phyloP scores from a whole-genome alignment of 108 stramenopile species.

The Tribonema minus region DNA sequence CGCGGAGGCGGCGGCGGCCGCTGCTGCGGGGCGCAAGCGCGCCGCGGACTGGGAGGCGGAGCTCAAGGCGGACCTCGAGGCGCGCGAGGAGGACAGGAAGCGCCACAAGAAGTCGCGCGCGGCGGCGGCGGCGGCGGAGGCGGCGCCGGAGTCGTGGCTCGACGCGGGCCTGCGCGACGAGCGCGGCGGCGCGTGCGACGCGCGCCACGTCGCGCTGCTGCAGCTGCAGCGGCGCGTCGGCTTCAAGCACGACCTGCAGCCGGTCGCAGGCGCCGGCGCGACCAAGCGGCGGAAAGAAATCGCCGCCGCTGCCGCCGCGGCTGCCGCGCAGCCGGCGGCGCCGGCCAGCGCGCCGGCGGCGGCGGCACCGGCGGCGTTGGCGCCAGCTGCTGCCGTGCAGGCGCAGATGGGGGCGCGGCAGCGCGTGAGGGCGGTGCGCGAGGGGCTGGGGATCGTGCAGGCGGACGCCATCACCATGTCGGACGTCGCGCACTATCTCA shows the following conservation, averaged over 20 bases:
- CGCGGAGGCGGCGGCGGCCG: not conserved
- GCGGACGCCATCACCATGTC: not conserved
- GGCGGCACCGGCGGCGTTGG: not conserved
- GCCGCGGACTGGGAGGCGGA: not conserved
- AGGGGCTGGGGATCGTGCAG: not conserved
- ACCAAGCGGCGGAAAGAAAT: not conserved
- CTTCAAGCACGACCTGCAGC: not conserved
- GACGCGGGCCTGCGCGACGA: not conserved
- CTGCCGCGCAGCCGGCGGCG: not conserved
- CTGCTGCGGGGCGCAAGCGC: not conserved
- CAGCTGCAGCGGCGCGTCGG: not conserved
- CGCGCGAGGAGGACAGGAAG: not conserved
- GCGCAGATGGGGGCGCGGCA: not conserved
- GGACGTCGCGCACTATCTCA: not conserved
- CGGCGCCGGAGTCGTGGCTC: not conserved
- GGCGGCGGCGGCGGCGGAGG: too few species aligned
- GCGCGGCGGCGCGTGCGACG: not conserved
- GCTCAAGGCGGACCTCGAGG: not conserved
- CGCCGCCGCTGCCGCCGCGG: not conserved
- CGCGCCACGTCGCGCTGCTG: not conserved
- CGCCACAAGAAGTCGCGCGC: too few species aligned
- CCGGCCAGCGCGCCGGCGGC: not conserved
- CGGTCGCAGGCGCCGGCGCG: not conserved
- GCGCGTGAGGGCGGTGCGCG: not conserved
- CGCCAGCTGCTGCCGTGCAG: not conserved